These are phyloP conservation scores for Parachlorella kessleri DNA, from an alignment of 139 green algal genomes.

Conservation along the genomic window DNA sequence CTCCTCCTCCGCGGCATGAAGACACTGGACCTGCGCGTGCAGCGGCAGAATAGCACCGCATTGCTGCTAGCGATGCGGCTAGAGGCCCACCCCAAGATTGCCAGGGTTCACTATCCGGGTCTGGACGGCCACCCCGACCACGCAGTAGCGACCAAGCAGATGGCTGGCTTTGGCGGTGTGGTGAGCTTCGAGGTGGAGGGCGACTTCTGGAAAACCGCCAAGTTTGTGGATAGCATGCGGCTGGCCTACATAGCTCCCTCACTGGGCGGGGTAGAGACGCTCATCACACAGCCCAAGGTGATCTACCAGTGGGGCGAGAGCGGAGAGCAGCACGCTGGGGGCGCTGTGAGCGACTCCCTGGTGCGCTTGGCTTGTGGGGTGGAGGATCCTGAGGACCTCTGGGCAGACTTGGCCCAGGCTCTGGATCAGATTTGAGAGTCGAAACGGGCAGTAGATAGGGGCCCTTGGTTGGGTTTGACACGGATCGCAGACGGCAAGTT, in stretches of 20 bases:
- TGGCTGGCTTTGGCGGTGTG: slow-evolving; percentile 95
- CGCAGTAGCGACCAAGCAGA: slow-evolving; percentile 90
- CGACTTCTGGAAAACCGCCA: slow-evolving; percentile 87
- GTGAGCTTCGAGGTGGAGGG: slow-evolving; percentile 93
- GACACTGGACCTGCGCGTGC: slow-evolving; percentile 93
- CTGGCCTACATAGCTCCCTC: slow-evolving; percentile 99
- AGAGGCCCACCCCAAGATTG: slow-evolving; percentile 86
- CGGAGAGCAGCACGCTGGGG: slow-evolving; percentile 81
- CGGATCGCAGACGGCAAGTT: no score
- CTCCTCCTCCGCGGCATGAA: slow-evolving; percentile 97
- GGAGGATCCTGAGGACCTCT: slow-evolving; percentile 94
- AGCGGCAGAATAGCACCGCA: slow-evolving; percentile 79
- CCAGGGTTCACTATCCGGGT: slow-evolving; percentile 79
- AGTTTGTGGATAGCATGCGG: slow-evolving; percentile 89
- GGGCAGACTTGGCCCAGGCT: slow-evolving; percentile 91
- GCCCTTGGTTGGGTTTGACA: no score
- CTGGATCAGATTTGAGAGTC: slow-evolving; percentile 83
- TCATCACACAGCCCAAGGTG: slow-evolving; percentile 99
- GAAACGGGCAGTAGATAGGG: no score
- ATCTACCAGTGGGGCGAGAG: slow-evolving; percentile 88
- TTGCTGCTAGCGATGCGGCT: slow-evolving; percentile 77
- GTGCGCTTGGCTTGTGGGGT: slow-evolving; percentile 93
- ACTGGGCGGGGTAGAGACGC: slow-evolving; percentile 94
- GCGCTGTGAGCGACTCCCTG: slow-evolving; percentile 99
- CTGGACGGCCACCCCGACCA: slow-evolving; percentile 94